phyloP scores from a whole-genome alignment of 225 moss, liverwort and hornwort species.

The Pleurozium schreberi region DNA sequence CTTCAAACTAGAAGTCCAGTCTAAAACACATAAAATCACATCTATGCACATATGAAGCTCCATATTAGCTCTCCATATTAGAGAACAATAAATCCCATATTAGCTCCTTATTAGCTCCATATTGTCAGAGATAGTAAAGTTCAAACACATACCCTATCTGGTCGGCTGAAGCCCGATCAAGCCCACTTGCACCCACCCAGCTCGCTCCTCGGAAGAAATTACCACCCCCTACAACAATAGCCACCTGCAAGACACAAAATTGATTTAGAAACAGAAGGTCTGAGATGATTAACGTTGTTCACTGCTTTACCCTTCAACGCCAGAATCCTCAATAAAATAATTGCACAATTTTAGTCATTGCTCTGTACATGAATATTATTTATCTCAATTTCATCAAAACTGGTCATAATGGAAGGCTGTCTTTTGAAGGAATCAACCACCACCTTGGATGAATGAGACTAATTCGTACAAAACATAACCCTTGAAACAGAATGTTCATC shows the following conservation, averaged over 20 bases:
- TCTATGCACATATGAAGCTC: background rate
- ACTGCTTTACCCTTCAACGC: background rate
- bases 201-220: conserved; percentile 89
- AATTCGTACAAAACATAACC: background rate
- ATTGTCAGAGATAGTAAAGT: background rate
- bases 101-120: background rate
- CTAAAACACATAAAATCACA: background rate
- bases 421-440: background rate
- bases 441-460: background rate
- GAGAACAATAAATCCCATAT: background rate
- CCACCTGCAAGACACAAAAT: conserved; percentile 36
- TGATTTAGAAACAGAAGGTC: background rate
- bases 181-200: conserved; percentile 90
- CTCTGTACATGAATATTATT: no score
- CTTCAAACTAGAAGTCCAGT: background rate
- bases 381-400: background rate
- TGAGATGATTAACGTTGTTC: background rate
- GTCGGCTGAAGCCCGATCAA: conserved; percentile 89
- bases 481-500: no score
- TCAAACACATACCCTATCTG: conserved; percentile 58
- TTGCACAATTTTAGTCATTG: no score
- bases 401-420: background rate
- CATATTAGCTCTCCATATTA: background rate
- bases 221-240: conserved; percentile 89
- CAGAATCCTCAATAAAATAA: background rate